Base-by-base conservation (phyloP, 176 grass and related monocot species). In the Aegilops longissima region DNA sequence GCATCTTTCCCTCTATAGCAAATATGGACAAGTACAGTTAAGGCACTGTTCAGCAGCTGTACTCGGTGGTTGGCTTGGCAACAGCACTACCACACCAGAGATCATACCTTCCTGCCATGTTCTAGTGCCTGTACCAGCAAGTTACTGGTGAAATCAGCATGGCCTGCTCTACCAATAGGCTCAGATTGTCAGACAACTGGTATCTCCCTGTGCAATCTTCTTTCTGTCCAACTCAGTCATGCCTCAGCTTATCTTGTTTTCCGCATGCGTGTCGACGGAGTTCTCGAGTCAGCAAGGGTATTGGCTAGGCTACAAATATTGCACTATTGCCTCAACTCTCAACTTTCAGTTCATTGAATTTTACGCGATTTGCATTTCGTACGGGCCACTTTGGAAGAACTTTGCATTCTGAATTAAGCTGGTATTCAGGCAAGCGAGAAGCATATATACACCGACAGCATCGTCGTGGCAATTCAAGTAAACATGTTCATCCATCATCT, bases 171-270 rank as follows among this genome's bases (percentile, higher is more conserved):
- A 70, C 70, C 68, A 79, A 20, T 52, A 69, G 76, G 30, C 47
- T 84, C 61, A 68, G 56, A 21, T 59, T 59, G 56, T 21, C 56
- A 59, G 85, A 70, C 61, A 51, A 81, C 29, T 81, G 76, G 89
- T 70, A 80, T 62, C 24, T 79, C 74, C 80, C 68, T 54, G 47
- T 84, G 77, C 62, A 73, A 64, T 73, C 52, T 85, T 76, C 82
- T 70, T 85, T 91, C 51, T 85, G 78, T 88, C 77, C 16, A 39
- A 38, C 76, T 88, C 77, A 88, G 62, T 88, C 90, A 65, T 77
- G 73, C 84, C 70, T 70, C 20, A 76, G 11, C 81, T 76, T 84
- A 70, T 91, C 80, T 88, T 91, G 23, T 82, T 77, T 61, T 64
- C 44, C 5, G 1, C 38, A 4, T 51, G 76, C 68, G 0, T 30